phyloP scores from a whole-genome alignment of 352 stramenopile genomes.

The Globisporangium cylindrosporum region DNA sequence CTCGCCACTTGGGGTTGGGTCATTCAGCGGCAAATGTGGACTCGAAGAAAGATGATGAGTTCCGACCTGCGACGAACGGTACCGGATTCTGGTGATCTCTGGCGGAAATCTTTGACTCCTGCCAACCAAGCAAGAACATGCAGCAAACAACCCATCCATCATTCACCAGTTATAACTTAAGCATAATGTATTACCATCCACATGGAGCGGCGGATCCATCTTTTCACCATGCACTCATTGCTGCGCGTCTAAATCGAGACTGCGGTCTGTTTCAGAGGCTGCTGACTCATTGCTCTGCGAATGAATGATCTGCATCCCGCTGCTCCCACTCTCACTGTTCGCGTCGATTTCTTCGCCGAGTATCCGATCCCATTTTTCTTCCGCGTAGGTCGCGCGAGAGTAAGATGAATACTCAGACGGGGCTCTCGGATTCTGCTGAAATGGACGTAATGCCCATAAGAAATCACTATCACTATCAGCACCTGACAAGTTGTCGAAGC shows the following conservation, averaged over 20 bases:
- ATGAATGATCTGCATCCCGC: constrained; percentile 9
- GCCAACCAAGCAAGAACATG: not conserved
- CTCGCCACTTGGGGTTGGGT: constrained; percentile 19
- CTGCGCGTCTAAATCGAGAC: constrained; percentile 4
- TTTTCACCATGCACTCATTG: constrained; percentile 2
- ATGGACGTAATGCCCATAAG: constrained; percentile 13
- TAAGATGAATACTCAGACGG: constrained; percentile 17
- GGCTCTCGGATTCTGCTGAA: constrained; percentile 15
- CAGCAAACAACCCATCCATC: not conserved
- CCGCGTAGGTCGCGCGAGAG: constrained; percentile 30
- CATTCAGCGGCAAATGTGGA: constrained; percentile 18
- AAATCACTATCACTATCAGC: constrained; percentile 16
- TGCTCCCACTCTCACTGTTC: constrained; percentile 5
- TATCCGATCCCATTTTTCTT: constrained; percentile 81
- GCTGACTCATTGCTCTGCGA: constrained; percentile 10
- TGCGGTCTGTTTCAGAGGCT: constrained; percentile 4
- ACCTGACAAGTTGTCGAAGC: not conserved
- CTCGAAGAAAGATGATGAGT: constrained; percentile 52
- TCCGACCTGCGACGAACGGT: constrained; percentile 33
- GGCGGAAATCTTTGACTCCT: not conserved
- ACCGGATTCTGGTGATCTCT: constrained; percentile 13
- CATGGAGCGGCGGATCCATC: not conserved
- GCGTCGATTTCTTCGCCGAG: constrained; percentile 37
- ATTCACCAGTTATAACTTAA: constrained; percentile 15
- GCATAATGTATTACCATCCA: constrained; percentile 16